Evolutionary conservation across 208 protist genomes (phyloP).

Genomic region (Leishmania amazonensis): DNA sequence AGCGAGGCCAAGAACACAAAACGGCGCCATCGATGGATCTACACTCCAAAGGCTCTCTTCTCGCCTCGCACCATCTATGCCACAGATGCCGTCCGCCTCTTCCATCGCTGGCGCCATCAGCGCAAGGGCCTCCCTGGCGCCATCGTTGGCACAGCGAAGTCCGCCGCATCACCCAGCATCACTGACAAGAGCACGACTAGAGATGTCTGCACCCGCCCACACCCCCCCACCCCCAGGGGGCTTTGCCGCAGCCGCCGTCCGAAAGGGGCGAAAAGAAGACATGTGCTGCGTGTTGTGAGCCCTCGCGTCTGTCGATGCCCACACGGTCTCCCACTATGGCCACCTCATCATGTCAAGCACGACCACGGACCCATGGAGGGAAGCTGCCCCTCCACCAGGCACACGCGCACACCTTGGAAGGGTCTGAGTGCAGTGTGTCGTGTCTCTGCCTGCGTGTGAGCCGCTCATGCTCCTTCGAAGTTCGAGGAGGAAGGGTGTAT

Average conservation of each 20-base stretch:
- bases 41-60: conserved; percentile 21
- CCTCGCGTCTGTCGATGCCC: not conserved
- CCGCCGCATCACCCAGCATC: not conserved
- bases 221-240: too few species aligned
- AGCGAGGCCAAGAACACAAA: conserved; percentile 38
- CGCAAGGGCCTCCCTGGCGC: not conserved
- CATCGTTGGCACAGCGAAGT: not conserved
- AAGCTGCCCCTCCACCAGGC: not conserved
- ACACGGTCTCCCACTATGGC: not conserved
- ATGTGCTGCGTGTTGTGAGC: not conserved
- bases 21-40: conserved; percentile 27
- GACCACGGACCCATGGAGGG: not conserved
- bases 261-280: not conserved
- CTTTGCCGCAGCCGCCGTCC: not conserved
- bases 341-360: not conserved
- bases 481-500: not conserved
- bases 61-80: conserved; percentile 55
- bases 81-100: too few species aligned
- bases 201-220: too few species aligned
- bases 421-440: not conserved
- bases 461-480: not conserved
- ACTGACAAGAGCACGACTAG: too few species aligned
- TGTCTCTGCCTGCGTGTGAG: not conserved
- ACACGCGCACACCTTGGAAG: not conserved
- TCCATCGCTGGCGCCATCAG: not conserved